phyloP scores from a whole-genome alignment of 208 protist species.

The Lotmaria passim region DNA sequence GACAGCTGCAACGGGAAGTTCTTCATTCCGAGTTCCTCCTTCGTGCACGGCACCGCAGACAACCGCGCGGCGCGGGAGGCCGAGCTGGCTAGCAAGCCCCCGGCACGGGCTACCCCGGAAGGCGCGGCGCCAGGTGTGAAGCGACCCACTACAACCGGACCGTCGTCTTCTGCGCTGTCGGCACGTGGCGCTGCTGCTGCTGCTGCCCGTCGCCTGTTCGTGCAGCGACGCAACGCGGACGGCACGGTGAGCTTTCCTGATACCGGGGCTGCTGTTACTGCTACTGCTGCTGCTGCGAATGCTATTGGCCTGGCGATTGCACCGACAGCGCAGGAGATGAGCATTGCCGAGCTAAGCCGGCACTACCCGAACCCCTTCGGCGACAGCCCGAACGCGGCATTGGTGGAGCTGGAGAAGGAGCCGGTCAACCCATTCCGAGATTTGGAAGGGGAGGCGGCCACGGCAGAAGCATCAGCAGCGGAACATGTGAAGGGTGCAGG shows the following conservation, averaged over 20 bases:
- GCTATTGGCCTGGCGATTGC: background rate
- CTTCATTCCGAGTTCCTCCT: slow-evolving; percentile 51
- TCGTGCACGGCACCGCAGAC: slow-evolving; percentile 64
- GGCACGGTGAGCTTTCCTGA: slow-evolving; percentile 1
- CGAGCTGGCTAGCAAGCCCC: slow-evolving; percentile 16
- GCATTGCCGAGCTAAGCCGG: slow-evolving; percentile 67
- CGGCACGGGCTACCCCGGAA: slow-evolving; percentile 70
- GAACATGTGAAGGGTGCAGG: slow-evolving; percentile 4
- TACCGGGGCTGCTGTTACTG: background rate
- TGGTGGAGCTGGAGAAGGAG: slow-evolving; percentile 72
- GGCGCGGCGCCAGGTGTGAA: slow-evolving; percentile 79
- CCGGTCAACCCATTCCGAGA: slow-evolving; percentile 82
- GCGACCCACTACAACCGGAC: slow-evolving; percentile 23
- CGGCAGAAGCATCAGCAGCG: slow-evolving; percentile 16
- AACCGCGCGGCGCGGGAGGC: slow-evolving; percentile 52
- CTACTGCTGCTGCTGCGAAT: background rate
- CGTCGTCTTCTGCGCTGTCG: background rate
- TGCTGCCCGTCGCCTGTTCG: too few relatives aligned
- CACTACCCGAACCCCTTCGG: slow-evolving; percentile 88
- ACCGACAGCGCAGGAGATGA: slow-evolving; percentile 32
- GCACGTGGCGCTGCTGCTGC: background rate
- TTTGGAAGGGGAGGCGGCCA: slow-evolving; percentile 50
- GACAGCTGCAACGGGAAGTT: slow-evolving; percentile 24
- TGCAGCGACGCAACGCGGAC: slow-evolving; percentile 13
- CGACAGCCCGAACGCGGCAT: slow-evolving; percentile 59